Evolutionary conservation across 345 rosid species (phyloP).

Genomic region (Zanthoxylum bungeanum): DNA sequence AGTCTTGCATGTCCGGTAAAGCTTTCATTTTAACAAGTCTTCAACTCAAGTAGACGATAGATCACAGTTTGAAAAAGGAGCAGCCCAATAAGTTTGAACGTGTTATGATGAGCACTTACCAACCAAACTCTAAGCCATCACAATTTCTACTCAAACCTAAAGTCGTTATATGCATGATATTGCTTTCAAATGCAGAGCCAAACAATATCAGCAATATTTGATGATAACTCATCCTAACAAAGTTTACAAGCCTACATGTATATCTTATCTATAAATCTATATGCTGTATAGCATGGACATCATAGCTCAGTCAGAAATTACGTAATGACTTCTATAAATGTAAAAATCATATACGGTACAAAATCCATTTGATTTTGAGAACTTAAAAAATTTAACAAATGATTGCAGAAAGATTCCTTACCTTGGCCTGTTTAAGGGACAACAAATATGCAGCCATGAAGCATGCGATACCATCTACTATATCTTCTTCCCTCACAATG

Average conservation of each 20-base stretch:
- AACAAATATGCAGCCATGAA: constrained; percentile 88
- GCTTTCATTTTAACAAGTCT: background rate
- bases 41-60: too few species aligned
- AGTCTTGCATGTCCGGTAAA: background rate
- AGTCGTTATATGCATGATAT: background rate
- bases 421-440: constrained; percentile 91
- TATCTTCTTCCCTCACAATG: constrained; percentile 91
- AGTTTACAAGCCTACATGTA: background rate
- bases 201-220: background rate
- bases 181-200: background rate
- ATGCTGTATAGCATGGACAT: background rate
- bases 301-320: background rate
- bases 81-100: background rate
- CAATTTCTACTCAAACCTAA: background rate
- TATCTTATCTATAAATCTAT: background rate
- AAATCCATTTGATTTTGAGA: background rate
- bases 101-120: background rate
- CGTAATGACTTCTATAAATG: background rate
- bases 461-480: constrained; percentile 89
- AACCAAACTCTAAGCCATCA: background rate
- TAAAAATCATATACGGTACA: background rate
- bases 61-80: background rate
- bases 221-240: background rate
- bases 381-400: background rate
- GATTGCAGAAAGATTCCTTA: constrained; percentile 18